Base-by-base conservation (phyloP, 1,284 basidiomycete genomes). In the Cryptococcus floricola region DNA sequence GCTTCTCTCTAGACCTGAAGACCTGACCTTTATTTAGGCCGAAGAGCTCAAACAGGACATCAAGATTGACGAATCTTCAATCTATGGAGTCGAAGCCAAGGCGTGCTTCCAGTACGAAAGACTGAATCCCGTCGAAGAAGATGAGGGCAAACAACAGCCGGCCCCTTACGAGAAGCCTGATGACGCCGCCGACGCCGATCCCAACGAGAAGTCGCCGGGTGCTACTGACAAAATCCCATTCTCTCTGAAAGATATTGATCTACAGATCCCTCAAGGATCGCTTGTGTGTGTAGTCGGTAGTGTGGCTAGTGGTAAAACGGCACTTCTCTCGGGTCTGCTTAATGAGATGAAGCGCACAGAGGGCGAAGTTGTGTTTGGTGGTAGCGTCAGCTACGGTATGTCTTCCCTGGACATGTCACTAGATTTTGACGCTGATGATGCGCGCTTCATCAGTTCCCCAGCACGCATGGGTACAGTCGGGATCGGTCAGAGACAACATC, bases 271-370 rank as follows among this genome's bases (percentile, higher is more conserved):
- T 9, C 27, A 44, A 54, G 55, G 59, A 5, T 46, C 64, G 3
- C 53, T 76, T 10, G 68, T 71, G 0, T 69, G 67, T 34, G 48
- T 76, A 9, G 64, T 73, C 2, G 74, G 74, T 4, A 41, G 70
- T 9, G 67, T 76, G 6, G 74, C 73, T 0, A 58, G 62, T 0
- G 73, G 74, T 12, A 76, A 76, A 52, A 64, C 64, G 1, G 87
- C 86, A 3, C 75, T 91, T 28, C 70, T 88, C 3, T 83, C 85
- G 61, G 83, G 82, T 0, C 63, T 88, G 53, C 82, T 91, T 39
- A 87, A 87, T 3, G 89, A 91, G 73, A 90, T 91, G 87, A 80
- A 83, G 46, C 81, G 81, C 63, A 80, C 79, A 2, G 64, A 77
- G 4, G 88, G 89, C 6, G 79, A 72, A 78, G 81, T 85, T 18